Conservation (phyloP, 441 rosid species). For the Corymbia calophylla region DNA sequence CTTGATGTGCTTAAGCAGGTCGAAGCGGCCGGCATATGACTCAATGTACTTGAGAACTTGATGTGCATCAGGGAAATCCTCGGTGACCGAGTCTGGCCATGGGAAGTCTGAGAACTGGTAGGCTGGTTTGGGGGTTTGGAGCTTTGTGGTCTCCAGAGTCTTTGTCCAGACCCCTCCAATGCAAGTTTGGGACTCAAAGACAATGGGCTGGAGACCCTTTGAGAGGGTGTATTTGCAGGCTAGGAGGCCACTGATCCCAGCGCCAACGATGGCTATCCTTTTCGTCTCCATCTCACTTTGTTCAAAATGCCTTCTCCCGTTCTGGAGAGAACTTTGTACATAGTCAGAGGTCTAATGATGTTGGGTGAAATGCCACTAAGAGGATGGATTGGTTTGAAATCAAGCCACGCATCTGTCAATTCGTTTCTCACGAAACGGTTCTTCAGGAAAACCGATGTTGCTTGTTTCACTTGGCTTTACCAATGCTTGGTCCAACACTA, state of each 20-base stretch:
- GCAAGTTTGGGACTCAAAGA: constrained; percentile 21
- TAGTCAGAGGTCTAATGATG: neutral
- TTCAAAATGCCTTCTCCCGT: neutral
- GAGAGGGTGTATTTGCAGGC: constrained; percentile 26
- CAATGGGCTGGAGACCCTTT: constrained; percentile 25
- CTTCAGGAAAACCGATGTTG: neutral
- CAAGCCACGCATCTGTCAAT: neutral
- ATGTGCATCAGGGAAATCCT: constrained; percentile 10
- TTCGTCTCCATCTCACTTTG: neutral
- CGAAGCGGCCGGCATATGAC: constrained; percentile 23
- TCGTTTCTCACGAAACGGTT: neutral
- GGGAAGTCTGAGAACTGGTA: constrained; percentile 39
- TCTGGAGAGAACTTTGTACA: neutral
- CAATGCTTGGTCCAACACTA: neutral
- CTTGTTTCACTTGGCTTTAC: neutral
- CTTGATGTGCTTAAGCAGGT: constrained; percentile 16
- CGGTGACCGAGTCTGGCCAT: constrained; percentile 21
- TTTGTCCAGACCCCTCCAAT: constrained; percentile 36
- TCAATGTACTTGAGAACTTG: constrained; percentile 14
- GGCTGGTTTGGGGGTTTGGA: constrained; percentile 9
- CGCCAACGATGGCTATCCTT: constrained; percentile 25
- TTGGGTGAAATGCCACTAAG: neutral
- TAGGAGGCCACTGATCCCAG: constrained; percentile 34
- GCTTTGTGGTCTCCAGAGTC: constrained; percentile 20
- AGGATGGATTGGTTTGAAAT: neutral